Base-by-base conservation (phyloP, 2,329 filamentous ascomycete genomes). In the Graphiopsis chlorocephala region DNA sequence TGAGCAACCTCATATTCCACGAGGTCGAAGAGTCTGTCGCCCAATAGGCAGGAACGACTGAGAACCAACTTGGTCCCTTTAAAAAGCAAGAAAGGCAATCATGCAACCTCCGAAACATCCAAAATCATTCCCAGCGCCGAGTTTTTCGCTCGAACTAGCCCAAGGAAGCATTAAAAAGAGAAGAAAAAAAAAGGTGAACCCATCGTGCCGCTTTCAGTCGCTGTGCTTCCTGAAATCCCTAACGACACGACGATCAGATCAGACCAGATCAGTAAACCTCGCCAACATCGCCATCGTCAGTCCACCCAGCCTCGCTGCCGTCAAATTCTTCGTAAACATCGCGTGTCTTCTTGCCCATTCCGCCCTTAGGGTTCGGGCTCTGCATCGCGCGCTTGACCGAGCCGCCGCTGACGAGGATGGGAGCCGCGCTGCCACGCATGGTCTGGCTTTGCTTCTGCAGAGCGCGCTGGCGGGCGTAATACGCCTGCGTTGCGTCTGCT, bases 401-500 rank as follows among this genome's bases (percentile, higher is more conserved):
- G n/a, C 60, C 60, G 7, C 60, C 60, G n/a, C 58, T 47, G n/a
- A 62, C 60, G 31, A 62, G 48, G 15, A 62, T 38, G 15, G 60
- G 60, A 12, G 47, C 48, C n/a, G 38, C 38, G 23, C 38, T 28
- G 42, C 45, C 26, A 10, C 45, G 58, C 4, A 48, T 14, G 15
- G 15, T 29, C 17, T 60, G 57, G n/a, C 31, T 28, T 25, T 52
- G 60, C 42, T 61, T 45, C 26, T 61, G 58, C 45, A 33, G n/a
- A 7, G 33, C 31, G 60, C 60, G 60, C 33, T 62, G 45, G 77
- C 91, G 92, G 68, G 91, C 90, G 73, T 92, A 92, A 77, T 96
- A 96, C 11, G 87, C 84, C 66, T 95, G 91, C 4, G 88, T 88
- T 0, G 85, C 86, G 74, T 97, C 93, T 26, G 71, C 90, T 25